phyloP scores from a whole-genome alignment of 2,329 filamentous ascomycete genomes.

The Hymenoscyphus linearis region DNA sequence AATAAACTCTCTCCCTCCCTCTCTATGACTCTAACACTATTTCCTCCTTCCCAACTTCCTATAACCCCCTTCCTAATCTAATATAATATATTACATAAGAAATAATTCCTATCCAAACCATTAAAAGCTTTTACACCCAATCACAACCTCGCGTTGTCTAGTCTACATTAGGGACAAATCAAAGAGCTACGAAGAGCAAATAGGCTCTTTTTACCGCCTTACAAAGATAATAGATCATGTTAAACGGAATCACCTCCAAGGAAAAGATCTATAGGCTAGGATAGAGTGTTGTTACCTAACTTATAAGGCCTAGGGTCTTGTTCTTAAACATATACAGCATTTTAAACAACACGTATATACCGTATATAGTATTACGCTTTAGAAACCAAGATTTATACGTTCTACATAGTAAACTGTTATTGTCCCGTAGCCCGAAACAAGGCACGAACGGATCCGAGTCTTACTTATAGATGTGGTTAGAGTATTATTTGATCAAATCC shows the following conservation, averaged over 20 bases:
- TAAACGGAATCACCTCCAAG: conserved; percentile 15
- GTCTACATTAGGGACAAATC: conserved; percentile 17
- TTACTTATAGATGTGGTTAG: too few species aligned
- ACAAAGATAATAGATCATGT: conserved; percentile 19
- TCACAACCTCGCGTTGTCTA: too few species aligned
- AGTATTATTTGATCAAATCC: too few species aligned
- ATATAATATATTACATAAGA: too few species aligned
- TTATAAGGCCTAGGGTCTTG: conserved; percentile 14
- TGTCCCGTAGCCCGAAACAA: too few species aligned
- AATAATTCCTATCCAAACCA: too few species aligned
- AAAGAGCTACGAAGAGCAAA: conserved; percentile 17
- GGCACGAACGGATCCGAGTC: too few species aligned
- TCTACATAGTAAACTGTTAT: neutral
- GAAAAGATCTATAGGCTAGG: conserved; percentile 9
- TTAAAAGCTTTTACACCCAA: too few species aligned
- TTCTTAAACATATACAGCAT: conserved; percentile 24
- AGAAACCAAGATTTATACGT: neutral
- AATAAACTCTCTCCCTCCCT: too few species aligned
- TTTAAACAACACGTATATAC: conserved; percentile 23
- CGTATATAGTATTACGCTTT: neutral
- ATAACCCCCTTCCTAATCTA: too few species aligned
- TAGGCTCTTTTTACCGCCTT: conserved; percentile 14
- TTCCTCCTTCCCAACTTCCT: too few species aligned
- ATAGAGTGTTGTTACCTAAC: conserved; percentile 14
- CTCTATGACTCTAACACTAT: too few species aligned